Evolutionary conservation across 768 basidiomycete genomes (phyloP).

Genomic region (Tulasnella sp.): DNA sequence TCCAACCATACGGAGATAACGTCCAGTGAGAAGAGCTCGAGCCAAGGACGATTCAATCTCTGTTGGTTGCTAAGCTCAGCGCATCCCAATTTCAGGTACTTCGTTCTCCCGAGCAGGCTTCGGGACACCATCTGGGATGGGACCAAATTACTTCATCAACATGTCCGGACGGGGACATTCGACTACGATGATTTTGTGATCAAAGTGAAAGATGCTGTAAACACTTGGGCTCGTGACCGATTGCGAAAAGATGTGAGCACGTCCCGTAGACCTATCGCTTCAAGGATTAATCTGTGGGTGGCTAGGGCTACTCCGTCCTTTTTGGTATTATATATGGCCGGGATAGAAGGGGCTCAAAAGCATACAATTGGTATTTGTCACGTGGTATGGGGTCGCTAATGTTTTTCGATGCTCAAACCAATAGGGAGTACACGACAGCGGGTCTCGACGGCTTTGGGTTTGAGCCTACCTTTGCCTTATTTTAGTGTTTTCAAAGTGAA

Average conservation of each 20-base stretch:
- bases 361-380: conserved; percentile 10
- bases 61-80: background rate
- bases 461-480: background rate
- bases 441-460: background rate
- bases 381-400: background rate
- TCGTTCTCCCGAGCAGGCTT: background rate
- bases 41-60: background rate
- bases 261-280: background rate
- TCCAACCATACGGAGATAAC: background rate
- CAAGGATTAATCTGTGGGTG: background rate
- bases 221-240: background rate
- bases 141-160: background rate
- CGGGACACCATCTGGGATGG: background rate
- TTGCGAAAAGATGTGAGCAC: background rate
- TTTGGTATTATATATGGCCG: background rate
- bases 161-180: background rate
- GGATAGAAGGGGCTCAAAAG: background rate
- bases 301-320: background rate
- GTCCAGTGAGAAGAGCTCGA: background rate
- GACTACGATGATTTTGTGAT: conserved; percentile 3
- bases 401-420: conserved; percentile 3
- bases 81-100: background rate
- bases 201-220: background rate
- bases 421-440: background rate
- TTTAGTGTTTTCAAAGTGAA: background rate